Evolutionary conservation across 2,329 filamentous ascomycete genomes (phyloP).

Genomic region (Colletotrichum endophyticum): DNA sequence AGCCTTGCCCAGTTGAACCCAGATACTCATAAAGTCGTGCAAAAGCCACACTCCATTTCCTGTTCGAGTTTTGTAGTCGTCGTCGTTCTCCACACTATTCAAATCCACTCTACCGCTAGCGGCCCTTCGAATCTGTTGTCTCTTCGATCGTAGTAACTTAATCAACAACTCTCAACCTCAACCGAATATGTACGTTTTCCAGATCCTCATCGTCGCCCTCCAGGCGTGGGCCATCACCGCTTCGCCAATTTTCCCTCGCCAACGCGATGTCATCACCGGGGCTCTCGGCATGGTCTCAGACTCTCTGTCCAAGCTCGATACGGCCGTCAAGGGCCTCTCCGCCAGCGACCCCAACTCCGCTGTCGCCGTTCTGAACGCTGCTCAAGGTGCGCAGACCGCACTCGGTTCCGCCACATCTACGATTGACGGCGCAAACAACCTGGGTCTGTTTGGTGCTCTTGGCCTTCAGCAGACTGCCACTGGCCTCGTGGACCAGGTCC

Average conservation of each 20-base stretch:
- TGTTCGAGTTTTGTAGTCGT: neutral
- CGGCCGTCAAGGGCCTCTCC: neutral
- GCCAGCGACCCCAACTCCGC: slow-evolving; percentile 3
- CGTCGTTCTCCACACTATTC: neutral
- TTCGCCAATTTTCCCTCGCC: neutral
- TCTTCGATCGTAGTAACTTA: neutral
- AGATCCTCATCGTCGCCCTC: slow-evolving; percentile 4
- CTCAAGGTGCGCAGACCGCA: neutral
- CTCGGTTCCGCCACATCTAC: neutral
- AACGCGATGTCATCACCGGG: slow-evolving; percentile 1
- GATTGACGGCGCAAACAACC: neutral
- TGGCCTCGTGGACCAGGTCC: neutral
- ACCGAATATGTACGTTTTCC: neutral
- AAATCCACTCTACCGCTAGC: neutral
- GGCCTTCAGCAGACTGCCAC: slow-evolving; percentile 13
- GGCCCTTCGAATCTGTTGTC: neutral
- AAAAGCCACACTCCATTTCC: neutral
- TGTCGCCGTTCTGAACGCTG: neutral
- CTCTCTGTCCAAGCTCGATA: slow-evolving; percentile 8
- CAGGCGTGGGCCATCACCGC: slow-evolving; percentile 17
- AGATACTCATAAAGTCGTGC: slow-evolving; percentile 10
- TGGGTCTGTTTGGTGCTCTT: slow-evolving; percentile 7
- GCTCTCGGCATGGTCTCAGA: slow-evolving; percentile 1
- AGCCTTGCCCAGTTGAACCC: neutral
- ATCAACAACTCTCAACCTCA: neutral